Evolutionary conservation across 805 yeast species (phyloP), one percentile per base, ranked within the genome.

Genomic region (Ogataea saltuana): DNA sequence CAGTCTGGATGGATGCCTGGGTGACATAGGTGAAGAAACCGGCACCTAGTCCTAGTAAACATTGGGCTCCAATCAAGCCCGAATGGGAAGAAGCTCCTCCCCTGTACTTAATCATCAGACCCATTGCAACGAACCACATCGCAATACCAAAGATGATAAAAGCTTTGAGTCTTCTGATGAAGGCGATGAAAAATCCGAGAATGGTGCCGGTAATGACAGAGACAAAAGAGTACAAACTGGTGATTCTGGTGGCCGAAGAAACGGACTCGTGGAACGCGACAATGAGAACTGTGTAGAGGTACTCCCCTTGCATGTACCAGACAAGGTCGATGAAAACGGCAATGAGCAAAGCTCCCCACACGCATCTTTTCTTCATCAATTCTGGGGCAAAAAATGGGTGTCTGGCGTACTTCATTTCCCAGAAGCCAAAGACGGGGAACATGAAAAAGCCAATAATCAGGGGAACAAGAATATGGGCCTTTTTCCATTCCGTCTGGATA

Each of bases 291-390:
- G 89, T 74, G 63, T 80, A 84, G 61, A 85, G 60, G 61, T 74
- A 85, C 53, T 80, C 85, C 47, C 80, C 78, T 39, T 83, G 88
- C 83, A 83, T 76, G 61, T 79, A 75, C 75, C 76, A 83, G 41
- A 81, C 68, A 56, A 81, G 74, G 64, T 82, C 76, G 46, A 82
- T 69, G 48, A 83, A 63, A 44, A 82, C 62, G 3, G 78, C 83
- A 48, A 83, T 72, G 22, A 70, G 56, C 45, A 83, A 56, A n/a
- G 90, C 85, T 11, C 87, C 68, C 84, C 87, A 82, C 23, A 85
- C 81, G 48, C 85, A 86, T 52, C 88, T 76, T 61, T 85, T 86
- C 45, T 69, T 77, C 56, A 85, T 59, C 48, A 83, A 68, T 11
- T 68, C 61, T 50, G 69, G 67, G 15, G 93, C 91, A 15, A 78